Base-by-base conservation (phyloP, 805 yeast genomes). In the Diddensiella caesifluorescens region DNA sequence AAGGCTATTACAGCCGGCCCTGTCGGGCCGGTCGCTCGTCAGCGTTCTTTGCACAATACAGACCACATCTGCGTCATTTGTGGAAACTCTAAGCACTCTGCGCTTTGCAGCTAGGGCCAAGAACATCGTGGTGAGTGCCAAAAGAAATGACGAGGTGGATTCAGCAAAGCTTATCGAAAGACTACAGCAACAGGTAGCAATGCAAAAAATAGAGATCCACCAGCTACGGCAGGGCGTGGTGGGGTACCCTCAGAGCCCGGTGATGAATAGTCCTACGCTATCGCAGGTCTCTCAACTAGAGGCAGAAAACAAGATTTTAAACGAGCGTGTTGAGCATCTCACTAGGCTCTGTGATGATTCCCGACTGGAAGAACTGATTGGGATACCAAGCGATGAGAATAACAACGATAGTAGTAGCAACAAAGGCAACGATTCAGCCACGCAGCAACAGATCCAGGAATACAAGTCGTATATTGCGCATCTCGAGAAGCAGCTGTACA, bases 51-150 rank as follows among this genome's bases (percentile, higher is more conserved):
- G 97, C 60, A 90, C 97, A 0, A 79, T 90, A 13, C 67, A 66
- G 33, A 89, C 85, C 54, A 64, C 83, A 33, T 77, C 83, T 2
- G 62, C 64, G 16, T 70, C 70, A 18, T 64, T 74, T n/a, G 71
- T 84, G 0, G 97, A 90, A 59, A 86, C 97, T 0, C 68, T 80
- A 29, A 87, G 86, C 58, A 89, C 97, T 0, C 68, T 92, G 20
- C 65, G 97, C 39, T 92, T 92, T 66, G 97, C 96, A 0, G 84
- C 95, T 0, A 69, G 96, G 46, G 97, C 97, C 1, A 89, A 88
- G 55, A 87, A 90, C 59, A 79, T 92, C 38, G 70, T 78, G 9
- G 71, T 89, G 53, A 73, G 70, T 41, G 95, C 85, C 4, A 73
- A 73, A 39, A 74, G 73, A 16, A 54, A 61, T 29, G 55, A 51